Evolutionary conservation across 345 rosid genomes (phyloP).

Genomic region (Salix caprea): DNA sequence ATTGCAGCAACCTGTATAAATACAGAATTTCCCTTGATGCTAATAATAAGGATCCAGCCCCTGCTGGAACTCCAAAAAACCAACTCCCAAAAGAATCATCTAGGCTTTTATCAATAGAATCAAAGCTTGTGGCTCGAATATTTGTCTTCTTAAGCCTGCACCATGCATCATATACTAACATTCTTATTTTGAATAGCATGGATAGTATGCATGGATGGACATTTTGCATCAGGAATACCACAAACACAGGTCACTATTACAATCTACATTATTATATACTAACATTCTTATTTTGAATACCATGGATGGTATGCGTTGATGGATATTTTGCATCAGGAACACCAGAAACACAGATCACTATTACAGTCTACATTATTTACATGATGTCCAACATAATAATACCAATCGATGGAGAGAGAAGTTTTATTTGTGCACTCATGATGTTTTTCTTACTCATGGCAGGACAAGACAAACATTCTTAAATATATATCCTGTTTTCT

Average conservation of each 20-base stretch:
- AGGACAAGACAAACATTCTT: neutral
- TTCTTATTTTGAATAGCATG: neutral
- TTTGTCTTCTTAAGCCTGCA: neutral
- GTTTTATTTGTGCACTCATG: neutral
- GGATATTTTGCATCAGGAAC: neutral
- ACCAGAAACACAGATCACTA: neutral
- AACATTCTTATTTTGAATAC: neutral
- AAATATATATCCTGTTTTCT: neutral
- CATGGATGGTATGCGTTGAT: neutral
- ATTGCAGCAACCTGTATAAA: neutral
- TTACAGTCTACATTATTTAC: neutral
- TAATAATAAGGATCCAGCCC: neutral
- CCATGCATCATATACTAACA: neutral
- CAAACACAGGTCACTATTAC: neutral
- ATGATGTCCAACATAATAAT: neutral
- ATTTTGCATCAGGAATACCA: neutral
- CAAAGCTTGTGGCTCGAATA: neutral
- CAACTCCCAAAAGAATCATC: neutral
- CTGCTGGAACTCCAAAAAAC: neutral
- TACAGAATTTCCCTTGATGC: neutral
- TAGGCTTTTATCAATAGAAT: neutral
- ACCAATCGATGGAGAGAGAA: neutral
- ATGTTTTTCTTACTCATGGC: neutral
- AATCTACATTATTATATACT: neutral
- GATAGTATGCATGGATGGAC: neutral